Base-by-base conservation (phyloP, 2,329 filamentous ascomycete genomes). In the Sarocladiaceae sp. region DNA sequence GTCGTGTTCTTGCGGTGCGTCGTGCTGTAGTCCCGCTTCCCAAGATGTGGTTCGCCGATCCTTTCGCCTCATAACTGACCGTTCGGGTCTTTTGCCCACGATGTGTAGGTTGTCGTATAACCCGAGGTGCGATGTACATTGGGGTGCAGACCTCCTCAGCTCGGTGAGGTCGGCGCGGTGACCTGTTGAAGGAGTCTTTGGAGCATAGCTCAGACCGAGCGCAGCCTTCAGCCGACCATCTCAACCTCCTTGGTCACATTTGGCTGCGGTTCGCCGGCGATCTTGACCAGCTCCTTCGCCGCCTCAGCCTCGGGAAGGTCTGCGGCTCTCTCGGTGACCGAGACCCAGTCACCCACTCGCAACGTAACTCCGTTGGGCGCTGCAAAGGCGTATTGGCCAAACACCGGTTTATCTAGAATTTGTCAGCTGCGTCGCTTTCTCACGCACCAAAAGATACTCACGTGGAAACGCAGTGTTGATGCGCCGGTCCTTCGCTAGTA, bases 301-400 rank as follows among this genome's bases (percentile, higher is more conserved):
- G 44, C 44, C 18, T 48, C 44, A 17, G 44, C 44, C 26, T 31
- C 44, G 15, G 44, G 44, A 20, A 48, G 26, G 23, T 50, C 47
- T 20, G 26, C 51, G 11, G 47, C 47, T 15, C 53, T 56, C 37
- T 55, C 39, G 7, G 46, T 54, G 15, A 57, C 49, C 15, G 42
- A 40, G 18, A 56, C 36, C 35, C 53, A 53, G 59, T 77, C 57
- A 1, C 55, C 57, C 7, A 58, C 57, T 23, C 55, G 36, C 8
- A 58, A 31, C 3, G 52, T 53, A 2, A 50, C 55, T 11, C 57
- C 57, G n/a, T 52, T 56, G 13, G 57, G 55, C 11, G 54, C 54
- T 11, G 52, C 54, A 47, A 53, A 57, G 5, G 57, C 53, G 50
- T 56, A 58, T 31, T 58, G 55, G 13, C 57, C 57, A 53, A 58